Evolutionary conservation across 2,329 filamentous ascomycete genomes (phyloP).

Genomic region (Colletotrichum filicis): DNA sequence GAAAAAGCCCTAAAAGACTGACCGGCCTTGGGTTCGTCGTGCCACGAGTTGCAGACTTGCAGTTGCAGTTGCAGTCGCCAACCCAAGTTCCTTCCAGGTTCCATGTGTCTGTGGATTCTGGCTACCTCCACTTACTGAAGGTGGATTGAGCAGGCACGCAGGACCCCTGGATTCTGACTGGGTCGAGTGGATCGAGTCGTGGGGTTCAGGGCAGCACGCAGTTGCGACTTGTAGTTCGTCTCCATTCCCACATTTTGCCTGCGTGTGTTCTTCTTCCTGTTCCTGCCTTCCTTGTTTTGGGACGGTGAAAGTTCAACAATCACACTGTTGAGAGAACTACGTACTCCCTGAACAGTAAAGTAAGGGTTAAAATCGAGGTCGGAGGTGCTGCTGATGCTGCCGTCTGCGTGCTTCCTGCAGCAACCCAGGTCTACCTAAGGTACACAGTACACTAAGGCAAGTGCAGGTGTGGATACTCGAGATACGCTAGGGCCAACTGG

Average conservation of each 20-base stretch:
- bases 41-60: not conserved
- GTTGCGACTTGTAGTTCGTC: not conserved
- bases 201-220: not conserved
- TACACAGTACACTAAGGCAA: not conserved
- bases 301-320: not conserved
- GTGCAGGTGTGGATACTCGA: not conserved
- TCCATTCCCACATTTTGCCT: not conserved
- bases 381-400: not conserved
- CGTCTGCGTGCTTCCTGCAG: not conserved
- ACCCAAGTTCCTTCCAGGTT: not conserved
- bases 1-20: not conserved
- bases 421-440: not conserved
- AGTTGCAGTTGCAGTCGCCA: not conserved
- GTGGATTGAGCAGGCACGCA: slow-evolving; percentile 10
- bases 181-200: slow-evolving; percentile 1
- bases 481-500: slow-evolving; percentile 3
- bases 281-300: too few relatives aligned
- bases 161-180: slow-evolving; percentile 12
- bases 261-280: not conserved
- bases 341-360: too few relatives aligned
- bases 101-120: slow-evolving; percentile 15
- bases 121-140: not conserved
- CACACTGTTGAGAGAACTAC: slow-evolving; percentile 1
- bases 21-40: not conserved
- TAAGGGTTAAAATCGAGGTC: slow-evolving; percentile 18